A percentile compares a stretch with the other conserved stretches of the same genome.
Conservation (phyloP, 306 rosid genomes). For the Pyrus pyrifolia region DNA sequence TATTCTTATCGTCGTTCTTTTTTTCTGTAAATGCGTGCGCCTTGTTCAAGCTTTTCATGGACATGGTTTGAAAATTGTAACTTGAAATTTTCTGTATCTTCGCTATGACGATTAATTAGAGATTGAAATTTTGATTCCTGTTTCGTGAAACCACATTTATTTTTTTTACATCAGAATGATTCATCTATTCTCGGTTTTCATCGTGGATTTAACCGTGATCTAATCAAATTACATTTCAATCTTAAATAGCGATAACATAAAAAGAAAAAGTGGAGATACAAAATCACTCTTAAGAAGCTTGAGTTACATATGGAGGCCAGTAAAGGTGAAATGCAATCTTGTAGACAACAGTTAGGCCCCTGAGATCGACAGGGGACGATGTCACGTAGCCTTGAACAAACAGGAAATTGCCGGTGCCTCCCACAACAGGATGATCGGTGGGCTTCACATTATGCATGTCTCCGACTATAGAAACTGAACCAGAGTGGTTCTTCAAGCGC, state of each 20-base stretch:
- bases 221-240: not conserved
- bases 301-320: constrained; percentile 77
- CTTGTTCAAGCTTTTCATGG: constrained; percentile 8
- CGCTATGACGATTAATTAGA: not conserved
- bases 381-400: constrained; percentile 68
- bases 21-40: constrained; percentile 23
- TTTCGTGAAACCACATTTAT: not conserved
- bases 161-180: not conserved
- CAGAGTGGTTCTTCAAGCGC: constrained; percentile 36
- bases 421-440: constrained; percentile 55
- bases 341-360: constrained; percentile 40
- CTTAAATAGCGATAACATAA: not conserved
- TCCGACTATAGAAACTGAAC: constrained; percentile 60
- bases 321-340: constrained; percentile 63
- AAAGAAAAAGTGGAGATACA: not conserved
- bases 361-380: constrained; percentile 47
- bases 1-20: constrained; percentile 4
- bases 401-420: constrained; percentile 73
- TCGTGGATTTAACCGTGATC: not conserved
- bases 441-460: constrained; percentile 42
- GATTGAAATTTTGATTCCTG: not conserved
- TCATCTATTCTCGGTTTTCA: no score
- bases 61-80: not conserved
- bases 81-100: not conserved
- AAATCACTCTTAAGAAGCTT: not conserved